Base-by-base conservation (phyloP, 495 filamentous ascomycete genomes). In the Daldinia caldariorum region DNA sequence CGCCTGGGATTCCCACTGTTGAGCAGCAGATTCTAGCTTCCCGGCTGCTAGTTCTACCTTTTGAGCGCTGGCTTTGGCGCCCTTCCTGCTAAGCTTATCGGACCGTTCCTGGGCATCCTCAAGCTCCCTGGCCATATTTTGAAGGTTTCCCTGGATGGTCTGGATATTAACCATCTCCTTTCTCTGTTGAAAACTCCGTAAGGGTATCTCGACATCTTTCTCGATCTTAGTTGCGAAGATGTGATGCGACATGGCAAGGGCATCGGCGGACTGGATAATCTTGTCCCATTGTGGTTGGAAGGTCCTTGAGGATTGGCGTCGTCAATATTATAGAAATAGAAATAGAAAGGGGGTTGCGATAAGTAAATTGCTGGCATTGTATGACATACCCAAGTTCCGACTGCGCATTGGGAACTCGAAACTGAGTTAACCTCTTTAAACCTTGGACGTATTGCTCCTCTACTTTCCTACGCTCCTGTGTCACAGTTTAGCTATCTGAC, bases 1-100 rank as follows among this genome's bases (percentile, higher is more conserved):
- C 37, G 96, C 92, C 76, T 97, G 92, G 8, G 95, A 96, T 37
- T 97, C 91, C 96, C 96, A 99, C 77, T 97, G 91, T 66, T 89
- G 86, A 54, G 81, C 87, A 4, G 94, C 91, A 70, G 87, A 89
- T 56, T 97, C 91, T 13, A 95, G 85, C 49, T 91, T 88, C 12
- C 89, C 81, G 0, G 89, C 82, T 4, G 94, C 95, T 57, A 84
- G 84, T 8, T 94, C 91, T 41, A 97, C 87, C 78, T 92, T 97
- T 39, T 89, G 88, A n/a, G 89, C 79, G 50, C 89, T 90, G 26
- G 91, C 91, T 76, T 92, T 94, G 26, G 87, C 86, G 39, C 92
- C 93, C 77, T 92, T 94, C 51, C 86, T 90, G 74, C 81, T 89
- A 38, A 96, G 84, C 80, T 96, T 99, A 4, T 97, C 93, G 4